phyloP scores from a whole-genome alignment of 192 early-diverging fungal genomes.

The Coemansia sp. region DNA sequence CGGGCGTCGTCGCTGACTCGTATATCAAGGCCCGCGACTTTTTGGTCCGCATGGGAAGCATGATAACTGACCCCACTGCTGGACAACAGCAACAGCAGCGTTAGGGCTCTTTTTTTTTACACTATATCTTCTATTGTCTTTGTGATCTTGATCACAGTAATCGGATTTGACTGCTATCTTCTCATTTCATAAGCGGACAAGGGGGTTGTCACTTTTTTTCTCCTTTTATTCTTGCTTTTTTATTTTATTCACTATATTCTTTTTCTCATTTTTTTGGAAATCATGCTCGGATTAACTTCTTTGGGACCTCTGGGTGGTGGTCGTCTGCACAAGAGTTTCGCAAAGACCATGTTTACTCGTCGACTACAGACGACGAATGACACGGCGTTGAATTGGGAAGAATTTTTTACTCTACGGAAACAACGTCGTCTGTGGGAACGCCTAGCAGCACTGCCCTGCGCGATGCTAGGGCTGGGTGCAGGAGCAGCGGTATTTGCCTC shows the following conservation, averaged over 20 bases:
- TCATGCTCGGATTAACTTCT: neutral
- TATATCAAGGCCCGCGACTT: slow-evolving; percentile 44
- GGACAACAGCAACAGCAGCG: slow-evolving; percentile 39
- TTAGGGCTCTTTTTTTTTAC: neutral
- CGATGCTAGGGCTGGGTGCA: slow-evolving; percentile 49
- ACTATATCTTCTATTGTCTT: neutral
- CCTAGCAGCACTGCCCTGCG: slow-evolving; percentile 60
- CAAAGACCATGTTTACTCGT: no score
- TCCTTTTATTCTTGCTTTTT: neutral
- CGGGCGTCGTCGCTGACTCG: slow-evolving; percentile 35
- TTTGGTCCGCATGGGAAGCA: slow-evolving; percentile 35
- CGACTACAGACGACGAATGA: neutral
- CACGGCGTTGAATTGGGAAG: slow-evolving; percentile 58
- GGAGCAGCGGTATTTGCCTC: slow-evolving; percentile 63
- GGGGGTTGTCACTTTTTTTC: neutral
- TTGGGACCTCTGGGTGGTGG: neutral
- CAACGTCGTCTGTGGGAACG: slow-evolving; percentile 68
- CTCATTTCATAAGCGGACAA: no score
- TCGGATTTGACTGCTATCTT: neutral
- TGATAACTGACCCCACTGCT: slow-evolving; percentile 27
- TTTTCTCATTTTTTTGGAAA: slow-evolving; percentile 8
- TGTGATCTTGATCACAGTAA: neutral
- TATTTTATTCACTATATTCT: neutral
- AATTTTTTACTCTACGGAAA: slow-evolving; percentile 67
- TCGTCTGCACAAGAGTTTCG: neutral